These are phyloP conservation scores for Clohesyomyces aquaticus DNA, from an alignment of 495 filamentous ascomycete genomes.

Conservation along the genomic window DNA sequence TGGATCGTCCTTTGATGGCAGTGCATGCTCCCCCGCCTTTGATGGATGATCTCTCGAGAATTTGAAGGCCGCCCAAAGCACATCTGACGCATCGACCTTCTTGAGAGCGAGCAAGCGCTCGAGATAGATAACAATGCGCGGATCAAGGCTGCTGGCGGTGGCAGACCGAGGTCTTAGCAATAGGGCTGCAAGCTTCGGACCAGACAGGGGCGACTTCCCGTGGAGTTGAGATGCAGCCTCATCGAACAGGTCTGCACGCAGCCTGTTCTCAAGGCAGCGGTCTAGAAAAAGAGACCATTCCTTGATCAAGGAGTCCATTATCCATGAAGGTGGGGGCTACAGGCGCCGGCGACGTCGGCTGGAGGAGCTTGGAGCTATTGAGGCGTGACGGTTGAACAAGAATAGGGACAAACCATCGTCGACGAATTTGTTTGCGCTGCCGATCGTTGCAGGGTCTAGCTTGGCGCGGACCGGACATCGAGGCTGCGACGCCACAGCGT, in stretches of 20 bases:
- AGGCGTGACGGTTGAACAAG: conserved; percentile 32
- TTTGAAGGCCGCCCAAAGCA: conserved; percentile 62
- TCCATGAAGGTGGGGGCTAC: conserved; percentile 20
- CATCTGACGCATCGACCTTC: conserved; percentile 58
- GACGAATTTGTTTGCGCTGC: too few species aligned
- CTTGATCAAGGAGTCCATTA: conserved; percentile 36
- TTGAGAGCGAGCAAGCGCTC: conserved; percentile 60
- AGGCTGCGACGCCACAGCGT: neutral
- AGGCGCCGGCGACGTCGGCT: conserved; percentile 18
- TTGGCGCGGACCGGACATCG: conserved; percentile 11
- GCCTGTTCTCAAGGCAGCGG: conserved; percentile 52
- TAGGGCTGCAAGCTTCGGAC: conserved; percentile 59
- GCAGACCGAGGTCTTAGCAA: conserved; percentile 58
- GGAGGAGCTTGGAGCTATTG: conserved; percentile 19
- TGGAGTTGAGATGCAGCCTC: conserved; percentile 46
- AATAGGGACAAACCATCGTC: too few species aligned
- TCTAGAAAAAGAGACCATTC: conserved; percentile 56
- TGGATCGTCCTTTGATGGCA: conserved; percentile 19
- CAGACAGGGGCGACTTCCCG: conserved; percentile 52
- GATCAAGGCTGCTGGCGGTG: conserved; percentile 61
- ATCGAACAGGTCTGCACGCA: conserved; percentile 54
- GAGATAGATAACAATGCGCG: conserved; percentile 65
- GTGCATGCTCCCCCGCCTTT: conserved; percentile 11
- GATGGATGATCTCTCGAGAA: conserved; percentile 58
- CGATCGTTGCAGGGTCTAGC: conserved; percentile 14